Conservation (phyloP, 176 grass and related monocot species). For the Hyparrhenia diplandra region DNA sequence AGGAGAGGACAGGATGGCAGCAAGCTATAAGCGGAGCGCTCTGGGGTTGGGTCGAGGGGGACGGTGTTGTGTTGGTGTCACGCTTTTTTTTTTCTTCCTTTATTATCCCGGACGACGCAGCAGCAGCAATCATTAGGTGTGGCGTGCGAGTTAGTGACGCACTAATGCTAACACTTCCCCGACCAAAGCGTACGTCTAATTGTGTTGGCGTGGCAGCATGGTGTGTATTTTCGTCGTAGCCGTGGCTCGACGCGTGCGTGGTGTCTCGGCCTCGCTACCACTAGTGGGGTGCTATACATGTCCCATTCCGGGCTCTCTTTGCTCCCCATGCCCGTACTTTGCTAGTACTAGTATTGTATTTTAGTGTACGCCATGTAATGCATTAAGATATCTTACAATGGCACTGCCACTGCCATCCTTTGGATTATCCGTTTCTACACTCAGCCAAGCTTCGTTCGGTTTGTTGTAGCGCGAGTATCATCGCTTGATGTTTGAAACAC, state of each 20-base stretch:
- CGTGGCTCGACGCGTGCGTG: constrained; percentile 12
- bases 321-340: neutral
- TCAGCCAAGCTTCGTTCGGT: too few relatives aligned
- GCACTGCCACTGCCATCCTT: neutral
- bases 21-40: neutral
- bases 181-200: neutral
- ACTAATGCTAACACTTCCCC: constrained; percentile 25
- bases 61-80: constrained; percentile 19
- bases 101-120: neutral
- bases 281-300: neutral
- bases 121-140: constrained; percentile 32
- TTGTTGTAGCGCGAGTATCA: neutral
- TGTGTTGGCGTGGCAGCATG: neutral
- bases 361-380: neutral
- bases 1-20: neutral
- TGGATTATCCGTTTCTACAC: neutral
- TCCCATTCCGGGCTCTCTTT: neutral
- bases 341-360: neutral
- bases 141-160: constrained; percentile 32
- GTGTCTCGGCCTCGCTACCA: neutral
- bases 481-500: neutral
- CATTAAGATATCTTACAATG: neutral
- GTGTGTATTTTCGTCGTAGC: neutral
- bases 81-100: neutral
- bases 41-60: neutral